Evolutionary conservation across 2,329 filamentous ascomycete species (phyloP).

Genomic region (Elsinoe ampelina): DNA sequence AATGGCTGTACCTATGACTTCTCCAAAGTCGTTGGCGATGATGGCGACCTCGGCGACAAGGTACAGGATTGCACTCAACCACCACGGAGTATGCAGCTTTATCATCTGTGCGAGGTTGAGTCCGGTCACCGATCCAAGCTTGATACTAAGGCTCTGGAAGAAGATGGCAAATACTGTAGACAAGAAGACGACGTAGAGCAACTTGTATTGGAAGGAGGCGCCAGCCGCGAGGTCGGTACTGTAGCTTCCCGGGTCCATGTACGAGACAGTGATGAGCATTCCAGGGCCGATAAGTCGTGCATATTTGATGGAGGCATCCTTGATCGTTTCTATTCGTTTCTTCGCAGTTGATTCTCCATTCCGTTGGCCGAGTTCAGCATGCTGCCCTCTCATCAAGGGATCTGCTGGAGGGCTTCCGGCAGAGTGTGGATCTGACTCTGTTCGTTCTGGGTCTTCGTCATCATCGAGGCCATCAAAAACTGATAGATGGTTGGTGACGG

Average conservation of each 20-base stretch:
- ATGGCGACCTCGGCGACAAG: conserved; percentile 48
- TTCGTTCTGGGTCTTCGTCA: not conserved
- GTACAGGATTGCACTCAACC: conserved; percentile 47
- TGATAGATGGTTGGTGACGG: conserved; percentile 3
- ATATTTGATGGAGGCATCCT: conserved; percentile 36
- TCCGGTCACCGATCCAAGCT: conserved; percentile 44
- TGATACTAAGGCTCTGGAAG: conserved; percentile 57
- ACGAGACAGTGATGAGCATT: conserved; percentile 49
- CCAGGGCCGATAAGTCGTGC: conserved; percentile 56
- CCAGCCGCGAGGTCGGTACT: conserved; percentile 61
- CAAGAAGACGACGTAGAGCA: conserved; percentile 60
- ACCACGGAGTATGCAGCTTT: conserved; percentile 40
- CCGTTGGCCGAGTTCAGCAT: not conserved
- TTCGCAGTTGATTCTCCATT: not conserved
- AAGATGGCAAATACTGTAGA: conserved; percentile 64
- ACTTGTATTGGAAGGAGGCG: conserved; percentile 53
- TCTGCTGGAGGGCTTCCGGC: not conserved
- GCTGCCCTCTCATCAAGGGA: not conserved
- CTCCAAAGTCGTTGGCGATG: conserved; percentile 52
- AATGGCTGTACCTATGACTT: conserved; percentile 62
- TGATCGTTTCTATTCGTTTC: not conserved
- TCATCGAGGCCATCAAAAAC: conserved; percentile 3
- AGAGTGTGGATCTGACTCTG: not conserved
- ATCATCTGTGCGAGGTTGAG: conserved; percentile 42
- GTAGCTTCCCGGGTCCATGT: conserved; percentile 52